phyloP scores from a whole-genome alignment of 257 asterid species.

The Gardenia jasminoides region DNA sequence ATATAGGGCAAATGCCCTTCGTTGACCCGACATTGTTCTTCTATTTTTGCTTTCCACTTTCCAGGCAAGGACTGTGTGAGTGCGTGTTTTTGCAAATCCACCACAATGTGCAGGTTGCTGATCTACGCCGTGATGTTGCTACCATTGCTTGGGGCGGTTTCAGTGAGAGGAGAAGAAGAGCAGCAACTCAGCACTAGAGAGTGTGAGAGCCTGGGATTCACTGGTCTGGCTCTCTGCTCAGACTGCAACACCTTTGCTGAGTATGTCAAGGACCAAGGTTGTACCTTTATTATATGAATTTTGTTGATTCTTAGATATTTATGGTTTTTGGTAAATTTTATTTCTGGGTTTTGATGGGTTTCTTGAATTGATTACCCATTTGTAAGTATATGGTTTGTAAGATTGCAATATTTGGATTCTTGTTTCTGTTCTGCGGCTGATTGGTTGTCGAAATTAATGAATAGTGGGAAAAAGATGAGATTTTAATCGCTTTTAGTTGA shows the following conservation, averaged over 20 bases:
- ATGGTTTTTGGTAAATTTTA: background rate
- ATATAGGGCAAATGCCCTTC: too few species aligned
- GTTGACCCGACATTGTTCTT: too few species aligned
- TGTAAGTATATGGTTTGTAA: background rate
- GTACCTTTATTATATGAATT: background rate
- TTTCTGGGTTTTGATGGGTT: background rate
- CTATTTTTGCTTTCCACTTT: too few species aligned
- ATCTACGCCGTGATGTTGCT: conserved; percentile 11
- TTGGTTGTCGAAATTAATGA: too few species aligned
- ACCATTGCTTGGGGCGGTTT: conserved; percentile 24
- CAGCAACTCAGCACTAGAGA: conserved; percentile 56
- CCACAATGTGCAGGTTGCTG: background rate
- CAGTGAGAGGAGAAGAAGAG: conserved; percentile 44
- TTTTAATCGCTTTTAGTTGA: background rate
- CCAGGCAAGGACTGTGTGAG: too few species aligned
- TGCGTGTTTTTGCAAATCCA: too few species aligned
- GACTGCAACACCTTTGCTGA: conserved; percentile 83
- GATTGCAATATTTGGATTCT: background rate
- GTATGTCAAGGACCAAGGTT: conserved; percentile 82
- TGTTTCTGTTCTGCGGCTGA: background rate
- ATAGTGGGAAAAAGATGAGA: background rate
- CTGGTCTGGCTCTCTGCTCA: conserved; percentile 89
- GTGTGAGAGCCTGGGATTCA: conserved; percentile 77
- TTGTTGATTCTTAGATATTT: background rate
- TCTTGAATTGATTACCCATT: background rate